phyloP scores from a whole-genome alignment of 345 rosid genomes.

The Citrus cavaleriei region DNA sequence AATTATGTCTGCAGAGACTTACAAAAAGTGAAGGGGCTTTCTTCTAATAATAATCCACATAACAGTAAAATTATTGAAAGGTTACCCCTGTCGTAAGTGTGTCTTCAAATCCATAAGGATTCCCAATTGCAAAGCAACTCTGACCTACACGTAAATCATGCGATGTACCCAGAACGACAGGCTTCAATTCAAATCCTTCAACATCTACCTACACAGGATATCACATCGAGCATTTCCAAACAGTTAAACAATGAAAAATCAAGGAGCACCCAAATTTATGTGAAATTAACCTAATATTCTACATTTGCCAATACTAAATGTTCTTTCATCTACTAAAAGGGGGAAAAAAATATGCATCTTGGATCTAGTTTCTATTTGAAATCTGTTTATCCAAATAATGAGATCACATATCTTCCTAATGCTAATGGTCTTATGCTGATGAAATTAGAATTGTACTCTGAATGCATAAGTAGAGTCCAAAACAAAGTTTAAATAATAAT shows the following conservation, averaged over 20 bases:
- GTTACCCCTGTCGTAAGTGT: slow-evolving; percentile 93
- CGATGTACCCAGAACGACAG: slow-evolving; percentile 73
- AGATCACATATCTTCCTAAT: not conserved
- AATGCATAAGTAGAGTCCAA: not conserved
- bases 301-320: not conserved
- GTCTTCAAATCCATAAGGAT: slow-evolving; percentile 87
- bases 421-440: not conserved
- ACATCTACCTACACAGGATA: slow-evolving; percentile 52
- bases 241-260: not conserved
- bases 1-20: not conserved
- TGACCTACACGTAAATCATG: slow-evolving; percentile 73
- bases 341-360: not conserved
- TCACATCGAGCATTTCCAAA: not conserved
- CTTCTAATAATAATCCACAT: not conserved
- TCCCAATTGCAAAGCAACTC: slow-evolving; percentile 83
- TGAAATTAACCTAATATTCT: not conserved
- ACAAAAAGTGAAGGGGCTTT: not conserved
- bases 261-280: not conserved
- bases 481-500: not conserved
- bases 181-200: slow-evolving; percentile 60
- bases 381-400: not conserved
- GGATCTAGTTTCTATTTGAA: not conserved
- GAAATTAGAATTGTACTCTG: not conserved
- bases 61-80: not conserved
- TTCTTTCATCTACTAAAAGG: not conserved